Conservation (phyloP, 2,329 filamentous ascomycete genomes). For the Talaromyces albobiverticillius region DNA sequence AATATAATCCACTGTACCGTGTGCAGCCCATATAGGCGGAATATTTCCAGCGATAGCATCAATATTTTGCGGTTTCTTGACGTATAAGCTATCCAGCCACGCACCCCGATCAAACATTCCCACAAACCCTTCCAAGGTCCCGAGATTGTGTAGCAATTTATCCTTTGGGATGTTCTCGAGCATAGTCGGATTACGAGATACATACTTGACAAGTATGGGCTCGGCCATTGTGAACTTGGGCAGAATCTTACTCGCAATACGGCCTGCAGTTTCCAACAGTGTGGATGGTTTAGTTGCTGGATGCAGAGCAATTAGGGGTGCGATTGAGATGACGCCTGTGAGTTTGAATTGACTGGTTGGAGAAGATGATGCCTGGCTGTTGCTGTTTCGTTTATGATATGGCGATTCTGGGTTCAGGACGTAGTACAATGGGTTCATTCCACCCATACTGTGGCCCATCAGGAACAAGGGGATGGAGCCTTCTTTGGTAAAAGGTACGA, state of each 20-base stretch:
- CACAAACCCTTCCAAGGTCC: slow-evolving; percentile 77
- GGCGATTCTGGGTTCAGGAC: slow-evolving; percentile 33
- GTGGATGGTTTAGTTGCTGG: slow-evolving; percentile 59
- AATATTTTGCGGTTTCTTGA: slow-evolving; percentile 17
- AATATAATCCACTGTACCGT: slow-evolving; percentile 72
- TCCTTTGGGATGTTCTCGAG: slow-evolving; percentile 1
- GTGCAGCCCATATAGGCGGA: slow-evolving; percentile 66
- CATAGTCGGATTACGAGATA: slow-evolving; percentile 55
- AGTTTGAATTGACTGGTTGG: slow-evolving; percentile 4
- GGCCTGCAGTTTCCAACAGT: slow-evolving; percentile 9
- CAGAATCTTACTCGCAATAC: slow-evolving; percentile 1
- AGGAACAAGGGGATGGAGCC: slow-evolving; percentile 62
- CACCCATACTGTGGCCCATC: slow-evolving; percentile 90
- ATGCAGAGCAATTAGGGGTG: slow-evolving; percentile 75
- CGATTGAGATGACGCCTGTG: slow-evolving; percentile 62
- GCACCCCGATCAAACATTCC: slow-evolving; percentile 72
- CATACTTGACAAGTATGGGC: slow-evolving; percentile 7
- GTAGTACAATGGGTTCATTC: slow-evolving; percentile 69
- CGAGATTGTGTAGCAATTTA: slow-evolving; percentile 73
- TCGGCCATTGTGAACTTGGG: slow-evolving; percentile 12
- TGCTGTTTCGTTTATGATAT: slow-evolving; percentile 16
- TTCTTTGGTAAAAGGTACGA: slow-evolving; percentile 46
- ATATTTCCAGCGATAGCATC: slow-evolving; percentile 40
- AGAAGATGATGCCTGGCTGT: slow-evolving; percentile 22
- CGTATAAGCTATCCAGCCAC: slow-evolving; percentile 53